Conservation (phyloP, 176 grass and related monocot genomes). For the Tillandsia leiboldiana region DNA sequence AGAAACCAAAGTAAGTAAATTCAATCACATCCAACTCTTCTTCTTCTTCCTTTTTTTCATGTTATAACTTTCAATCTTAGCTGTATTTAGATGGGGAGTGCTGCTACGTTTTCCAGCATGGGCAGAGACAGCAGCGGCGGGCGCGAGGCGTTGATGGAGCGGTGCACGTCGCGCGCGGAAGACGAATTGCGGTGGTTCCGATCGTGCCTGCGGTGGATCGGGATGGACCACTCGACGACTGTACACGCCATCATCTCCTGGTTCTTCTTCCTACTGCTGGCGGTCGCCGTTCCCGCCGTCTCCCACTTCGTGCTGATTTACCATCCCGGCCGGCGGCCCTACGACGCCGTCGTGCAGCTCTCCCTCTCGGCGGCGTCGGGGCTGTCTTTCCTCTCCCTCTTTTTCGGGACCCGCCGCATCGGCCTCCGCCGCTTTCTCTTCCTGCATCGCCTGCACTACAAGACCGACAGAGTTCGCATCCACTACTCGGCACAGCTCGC, state of each 20-base stretch:
- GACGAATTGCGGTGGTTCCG: constrained; percentile 75
- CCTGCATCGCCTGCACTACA: constrained; percentile 43
- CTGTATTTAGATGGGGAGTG: too few species aligned
- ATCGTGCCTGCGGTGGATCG: constrained; percentile 58
- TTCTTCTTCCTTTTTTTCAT: too few species aligned
- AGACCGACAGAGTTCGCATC: constrained; percentile 38
- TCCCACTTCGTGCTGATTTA: constrained; percentile 11
- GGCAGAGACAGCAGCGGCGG: not conserved
- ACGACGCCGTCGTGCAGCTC: constrained; percentile 51
- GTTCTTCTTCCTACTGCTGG: constrained; percentile 31
- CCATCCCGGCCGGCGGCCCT: constrained; percentile 21
- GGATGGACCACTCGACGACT: constrained; percentile 62
- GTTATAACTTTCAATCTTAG: too few species aligned
- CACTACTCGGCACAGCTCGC: constrained; percentile 46
- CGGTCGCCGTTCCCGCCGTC: constrained; percentile 13
- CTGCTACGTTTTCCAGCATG: too few species aligned
- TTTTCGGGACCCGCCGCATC: constrained; percentile 19
- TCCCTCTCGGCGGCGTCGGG: constrained; percentile 39
- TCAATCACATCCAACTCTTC: too few species aligned
- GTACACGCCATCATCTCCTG: constrained; percentile 18
- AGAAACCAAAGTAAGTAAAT: too few species aligned
- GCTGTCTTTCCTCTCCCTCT: constrained; percentile 47
- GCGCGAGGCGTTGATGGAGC: not conserved
- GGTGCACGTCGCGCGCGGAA: constrained; percentile 24
- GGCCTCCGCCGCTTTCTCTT: constrained; percentile 75